Percentiles rank a stretch among this genome's conserved stretches.
Conservation (phyloP, 2,329 filamentous ascomycete genomes). For the Chaetomium sp. region DNA sequence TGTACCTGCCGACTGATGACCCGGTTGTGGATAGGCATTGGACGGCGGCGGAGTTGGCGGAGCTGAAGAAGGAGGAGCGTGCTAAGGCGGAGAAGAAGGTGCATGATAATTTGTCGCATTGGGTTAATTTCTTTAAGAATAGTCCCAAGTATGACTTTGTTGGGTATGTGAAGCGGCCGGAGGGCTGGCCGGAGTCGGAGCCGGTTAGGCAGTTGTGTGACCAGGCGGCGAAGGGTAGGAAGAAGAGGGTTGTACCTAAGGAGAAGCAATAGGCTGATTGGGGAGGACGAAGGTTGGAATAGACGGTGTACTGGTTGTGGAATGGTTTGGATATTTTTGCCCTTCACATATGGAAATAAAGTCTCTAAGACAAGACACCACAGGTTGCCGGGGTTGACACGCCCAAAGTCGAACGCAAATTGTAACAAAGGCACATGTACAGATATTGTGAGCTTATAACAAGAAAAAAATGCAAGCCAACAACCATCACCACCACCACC, state of each 20-base stretch:
- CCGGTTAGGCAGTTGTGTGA: conserved; percentile 62
- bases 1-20: conserved; percentile 65
- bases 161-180: conserved; percentile 62
- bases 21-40: conserved; percentile 54
- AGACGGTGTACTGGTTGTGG: too few species aligned
- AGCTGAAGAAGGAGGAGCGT: conserved; percentile 55
- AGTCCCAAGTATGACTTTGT: conserved; percentile 76
- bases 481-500: too few species aligned
- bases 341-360: too few species aligned
- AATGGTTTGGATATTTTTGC: too few species aligned
- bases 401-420: too few species aligned
- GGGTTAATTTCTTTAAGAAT: conserved; percentile 75
- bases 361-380: too few species aligned
- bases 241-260: conserved; percentile 51
- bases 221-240: conserved; percentile 54
- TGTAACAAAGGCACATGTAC: too few species aligned
- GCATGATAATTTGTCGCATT: conserved; percentile 64
- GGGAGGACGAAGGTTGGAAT: too few species aligned
- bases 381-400: too few species aligned
- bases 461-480: too few species aligned
- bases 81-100: conserved; percentile 59
- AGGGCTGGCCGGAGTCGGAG: conserved; percentile 55
- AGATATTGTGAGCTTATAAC: too few species aligned
- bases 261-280: conserved; percentile 5
- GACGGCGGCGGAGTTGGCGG: conserved; percentile 46